These are phyloP conservation scores for Sclerotiophoma versabilis DNA, from an alignment of 2,329 filamentous ascomycete species.

Conservation along the genomic window DNA sequence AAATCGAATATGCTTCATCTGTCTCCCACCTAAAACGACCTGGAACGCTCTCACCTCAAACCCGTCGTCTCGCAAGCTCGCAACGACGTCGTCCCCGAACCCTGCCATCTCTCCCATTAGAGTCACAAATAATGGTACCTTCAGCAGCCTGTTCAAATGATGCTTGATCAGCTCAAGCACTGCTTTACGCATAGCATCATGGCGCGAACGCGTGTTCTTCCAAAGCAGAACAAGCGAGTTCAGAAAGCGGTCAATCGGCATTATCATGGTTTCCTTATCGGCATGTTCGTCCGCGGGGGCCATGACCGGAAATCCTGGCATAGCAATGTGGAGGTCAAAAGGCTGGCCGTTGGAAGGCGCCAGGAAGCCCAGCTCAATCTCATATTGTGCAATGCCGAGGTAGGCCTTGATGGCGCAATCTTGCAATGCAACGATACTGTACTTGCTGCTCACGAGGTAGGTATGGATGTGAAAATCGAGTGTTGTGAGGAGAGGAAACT, in stretches of 20 bases:
- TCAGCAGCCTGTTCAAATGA: constrained; percentile 19
- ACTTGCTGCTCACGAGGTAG: constrained; percentile 34
- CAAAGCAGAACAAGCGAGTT: constrained; percentile 33
- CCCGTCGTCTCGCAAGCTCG: constrained; percentile 28
- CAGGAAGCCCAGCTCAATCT: constrained; percentile 13
- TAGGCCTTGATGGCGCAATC: constrained; percentile 23
- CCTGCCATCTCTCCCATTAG: constrained; percentile 22
- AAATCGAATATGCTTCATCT: constrained; percentile 1
- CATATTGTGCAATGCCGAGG: constrained; percentile 11
- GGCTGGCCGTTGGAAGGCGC: neutral
- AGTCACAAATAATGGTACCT: constrained; percentile 22
- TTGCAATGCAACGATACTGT: constrained; percentile 22
- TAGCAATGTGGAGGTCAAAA: neutral
- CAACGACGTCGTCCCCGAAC: constrained; percentile 25
- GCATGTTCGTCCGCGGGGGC: neutral
- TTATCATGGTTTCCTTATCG: neutral
- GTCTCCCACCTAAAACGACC: neutral
- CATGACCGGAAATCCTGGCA: neutral
- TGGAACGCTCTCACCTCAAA: constrained; percentile 23
- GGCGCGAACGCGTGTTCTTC: constrained; percentile 23
- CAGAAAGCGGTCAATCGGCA: constrained; percentile 22
- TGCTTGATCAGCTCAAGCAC: constrained; percentile 29
- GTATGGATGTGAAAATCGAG: constrained; percentile 36
- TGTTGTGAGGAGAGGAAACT: constrained; percentile 25
- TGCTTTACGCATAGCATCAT: constrained; percentile 24